Evolutionary conservation across 2,329 filamentous ascomycete genomes (phyloP).

Genomic region (Fusarium chuoi): DNA sequence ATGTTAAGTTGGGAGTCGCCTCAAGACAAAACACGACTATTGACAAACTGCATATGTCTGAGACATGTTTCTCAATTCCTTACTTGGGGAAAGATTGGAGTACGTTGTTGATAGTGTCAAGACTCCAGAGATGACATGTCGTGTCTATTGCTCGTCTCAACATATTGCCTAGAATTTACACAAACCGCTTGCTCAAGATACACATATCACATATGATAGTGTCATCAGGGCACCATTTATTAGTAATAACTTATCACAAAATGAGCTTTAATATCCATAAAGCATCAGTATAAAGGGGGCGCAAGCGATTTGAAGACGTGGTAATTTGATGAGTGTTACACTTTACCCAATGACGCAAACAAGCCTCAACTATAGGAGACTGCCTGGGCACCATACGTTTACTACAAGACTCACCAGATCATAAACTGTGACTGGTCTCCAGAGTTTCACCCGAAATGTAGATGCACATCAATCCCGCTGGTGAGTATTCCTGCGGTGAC

Average conservation of each 20-base stretch:
- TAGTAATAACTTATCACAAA: neutral
- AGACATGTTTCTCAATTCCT: neutral
- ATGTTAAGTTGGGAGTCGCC: neutral
- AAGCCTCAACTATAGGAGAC: no score
- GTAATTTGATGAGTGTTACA: neutral
- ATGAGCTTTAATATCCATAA: neutral
- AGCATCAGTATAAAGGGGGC: neutral
- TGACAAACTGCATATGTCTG: neutral
- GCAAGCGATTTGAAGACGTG: neutral
- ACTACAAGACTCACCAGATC: neutral
- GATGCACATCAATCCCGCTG: neutral
- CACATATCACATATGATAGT: neutral
- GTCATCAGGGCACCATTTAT: rapidly evolving
- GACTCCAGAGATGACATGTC: neutral
- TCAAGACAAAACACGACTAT: neutral
- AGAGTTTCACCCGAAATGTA: neutral
- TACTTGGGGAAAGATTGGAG: neutral
- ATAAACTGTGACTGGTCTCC: rapidly evolving
- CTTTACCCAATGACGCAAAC: neutral
- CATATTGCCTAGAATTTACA: neutral
- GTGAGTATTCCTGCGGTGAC: neutral
- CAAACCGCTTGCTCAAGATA: no score
- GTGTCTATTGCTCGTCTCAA: neutral
- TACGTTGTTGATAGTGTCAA: neutral
- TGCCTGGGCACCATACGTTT: neutral